Conservation (phyloP, 306 rosid species). For the Hippophae rhamnoides region DNA sequence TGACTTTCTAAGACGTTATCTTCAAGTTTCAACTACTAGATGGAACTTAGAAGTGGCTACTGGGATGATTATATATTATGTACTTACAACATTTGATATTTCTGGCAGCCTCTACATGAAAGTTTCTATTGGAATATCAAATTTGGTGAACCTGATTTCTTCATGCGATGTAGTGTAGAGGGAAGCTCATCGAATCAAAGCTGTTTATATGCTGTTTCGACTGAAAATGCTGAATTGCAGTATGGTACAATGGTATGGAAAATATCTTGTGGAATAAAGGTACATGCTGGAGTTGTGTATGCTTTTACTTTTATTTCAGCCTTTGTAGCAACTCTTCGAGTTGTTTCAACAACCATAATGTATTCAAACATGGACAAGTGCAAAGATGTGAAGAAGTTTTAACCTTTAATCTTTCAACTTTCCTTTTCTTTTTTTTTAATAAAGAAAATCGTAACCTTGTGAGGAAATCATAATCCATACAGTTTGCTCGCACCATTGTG, state of each 20-base stretch:
- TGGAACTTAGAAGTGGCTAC: no score
- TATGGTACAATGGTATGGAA: conserved; percentile 45
- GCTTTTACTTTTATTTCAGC: conserved; percentile 48
- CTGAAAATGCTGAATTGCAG: conserved; percentile 17
- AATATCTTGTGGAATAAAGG: conserved; percentile 55
- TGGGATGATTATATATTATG: no score
- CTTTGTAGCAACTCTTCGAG: conserved; percentile 41
- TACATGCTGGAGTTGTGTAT: conserved; percentile 44
- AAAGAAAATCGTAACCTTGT: no score
- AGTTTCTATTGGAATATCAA: conserved; percentile 58
- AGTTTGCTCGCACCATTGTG: no score
- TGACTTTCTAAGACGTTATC: no score
- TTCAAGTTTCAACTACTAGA: no score
- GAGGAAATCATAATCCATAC: no score
- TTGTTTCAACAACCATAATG: conserved; percentile 35
- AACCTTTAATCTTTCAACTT: no score
- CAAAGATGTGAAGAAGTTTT: conserved; percentile 3
- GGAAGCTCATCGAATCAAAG: conserved; percentile 21
- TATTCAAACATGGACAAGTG: conserved; percentile 19
- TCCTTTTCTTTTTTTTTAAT: no score
- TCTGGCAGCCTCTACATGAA: conserved; percentile 53
- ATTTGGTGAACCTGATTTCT: conserved; percentile 51
- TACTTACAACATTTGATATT: background rate
- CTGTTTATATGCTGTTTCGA: conserved; percentile 35
- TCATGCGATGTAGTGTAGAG: conserved; percentile 41